Percentiles rank a stretch among this genome's conserved stretches.
These are phyloP conservation scores for Phytophthora syringae DNA, from an alignment of 352 stramenopile genomes.

Conservation along the genomic window DNA sequence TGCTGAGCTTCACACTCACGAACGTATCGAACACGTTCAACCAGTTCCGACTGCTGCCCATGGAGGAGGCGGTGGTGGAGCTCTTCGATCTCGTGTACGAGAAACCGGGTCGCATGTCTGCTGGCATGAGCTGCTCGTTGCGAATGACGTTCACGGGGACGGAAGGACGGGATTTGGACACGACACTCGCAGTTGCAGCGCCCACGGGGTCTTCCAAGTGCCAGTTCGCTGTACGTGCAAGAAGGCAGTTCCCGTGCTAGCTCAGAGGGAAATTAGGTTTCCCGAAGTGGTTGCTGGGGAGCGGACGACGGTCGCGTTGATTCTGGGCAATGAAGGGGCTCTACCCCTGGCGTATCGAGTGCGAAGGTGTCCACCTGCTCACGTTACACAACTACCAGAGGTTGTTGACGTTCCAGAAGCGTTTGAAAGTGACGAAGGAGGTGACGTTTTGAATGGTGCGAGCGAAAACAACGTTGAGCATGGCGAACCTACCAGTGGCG, in stretches of 20 bases:
- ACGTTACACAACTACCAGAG: neutral
- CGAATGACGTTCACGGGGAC: constrained; percentile 74
- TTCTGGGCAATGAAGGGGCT: constrained; percentile 77
- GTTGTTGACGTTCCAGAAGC: neutral
- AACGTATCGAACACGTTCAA: constrained; percentile 94
- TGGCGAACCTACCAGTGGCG: neutral
- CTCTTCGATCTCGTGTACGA: constrained; percentile 91
- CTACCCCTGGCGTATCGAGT: constrained; percentile 65
- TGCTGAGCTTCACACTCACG: constrained; percentile 78
- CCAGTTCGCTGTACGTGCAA: constrained; percentile 86
- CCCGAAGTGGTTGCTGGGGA: constrained; percentile 84
- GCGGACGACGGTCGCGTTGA: constrained; percentile 53
- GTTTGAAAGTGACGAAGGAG: neutral
- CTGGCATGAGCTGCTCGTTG: constrained; percentile 83
- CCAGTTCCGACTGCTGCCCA: constrained; percentile 85
- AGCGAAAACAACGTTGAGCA: neutral
- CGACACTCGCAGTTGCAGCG: constrained; percentile 62
- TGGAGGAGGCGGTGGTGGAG: constrained; percentile 77
- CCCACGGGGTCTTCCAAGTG: constrained; percentile 85
- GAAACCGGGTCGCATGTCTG: constrained; percentile 89
- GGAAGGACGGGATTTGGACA: constrained; percentile 72
- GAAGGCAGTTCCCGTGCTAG: constrained; percentile 77
- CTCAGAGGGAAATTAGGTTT: constrained; percentile 54
- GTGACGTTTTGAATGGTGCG: neutral
- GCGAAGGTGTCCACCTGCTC: neutral